phyloP scores from a whole-genome alignment of 1,139 yeast species.

The Candida sp. region DNA sequence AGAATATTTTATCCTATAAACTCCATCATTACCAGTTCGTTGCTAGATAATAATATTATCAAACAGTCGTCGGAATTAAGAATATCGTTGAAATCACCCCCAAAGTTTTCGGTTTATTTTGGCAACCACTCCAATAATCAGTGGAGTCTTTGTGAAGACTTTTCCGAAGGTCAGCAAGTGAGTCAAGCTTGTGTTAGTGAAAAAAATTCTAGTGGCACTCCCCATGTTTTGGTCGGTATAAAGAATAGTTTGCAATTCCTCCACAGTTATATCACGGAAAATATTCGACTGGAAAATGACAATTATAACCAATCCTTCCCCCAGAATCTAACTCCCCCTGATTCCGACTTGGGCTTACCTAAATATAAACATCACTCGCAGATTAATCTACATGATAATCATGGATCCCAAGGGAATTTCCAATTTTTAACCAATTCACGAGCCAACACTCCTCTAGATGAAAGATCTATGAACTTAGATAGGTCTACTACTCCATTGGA shows the following conservation, averaged over 20 bases:
- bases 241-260: slow-evolving; percentile 50
- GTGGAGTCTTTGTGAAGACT: slow-evolving; percentile 83
- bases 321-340: slow-evolving; percentile 11
- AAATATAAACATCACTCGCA: slow-evolving; percentile 11
- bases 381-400: slow-evolving; percentile 11
- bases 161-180: slow-evolving; percentile 79
- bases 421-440: slow-evolving; percentile 13
- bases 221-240: slow-evolving; percentile 54
- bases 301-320: slow-evolving; percentile 12
- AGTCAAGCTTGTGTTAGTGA: slow-evolving; percentile 60
- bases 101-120: slow-evolving; percentile 75
- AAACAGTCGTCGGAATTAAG: slow-evolving; percentile 49
- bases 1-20: slow-evolving; percentile 65
- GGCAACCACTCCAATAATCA: slow-evolving; percentile 56
- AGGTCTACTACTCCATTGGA: neutral
- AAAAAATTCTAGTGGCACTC: slow-evolving; percentile 42
- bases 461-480: neutral
- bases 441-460: neutral
- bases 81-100: slow-evolving; percentile 53
- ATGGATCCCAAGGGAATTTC: slow-evolving; percentile 10
- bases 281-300: slow-evolving; percentile 6
- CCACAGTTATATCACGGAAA: slow-evolving; percentile 51
- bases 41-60: slow-evolving; percentile 44
- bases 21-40: slow-evolving; percentile 42
- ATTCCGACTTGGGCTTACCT: slow-evolving; percentile 3